A percentile compares a stretch with the other conserved stretches of the same genome.
Evolutionary conservation across 495 filamentous ascomycete genomes (phyloP).

Genomic region (Penicillium crystallinum): DNA sequence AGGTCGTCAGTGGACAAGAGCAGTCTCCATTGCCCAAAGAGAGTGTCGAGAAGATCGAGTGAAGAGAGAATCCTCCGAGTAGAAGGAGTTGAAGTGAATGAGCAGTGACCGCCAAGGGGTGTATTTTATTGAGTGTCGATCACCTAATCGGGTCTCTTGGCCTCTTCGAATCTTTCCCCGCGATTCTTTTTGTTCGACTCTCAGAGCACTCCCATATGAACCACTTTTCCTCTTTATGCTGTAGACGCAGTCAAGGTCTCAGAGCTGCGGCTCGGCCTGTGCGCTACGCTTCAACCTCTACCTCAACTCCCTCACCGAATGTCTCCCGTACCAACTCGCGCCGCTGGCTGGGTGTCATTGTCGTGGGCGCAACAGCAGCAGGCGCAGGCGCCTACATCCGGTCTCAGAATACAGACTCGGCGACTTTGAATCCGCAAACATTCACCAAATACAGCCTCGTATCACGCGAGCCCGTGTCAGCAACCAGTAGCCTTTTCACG

Average conservation of each 20-base stretch:
- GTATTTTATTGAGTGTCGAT: conserved; percentile 15
- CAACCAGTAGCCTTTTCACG: conserved; percentile 70
- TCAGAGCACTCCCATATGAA: conserved; percentile 31
- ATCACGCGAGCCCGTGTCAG: conserved; percentile 62
- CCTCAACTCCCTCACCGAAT: conserved; percentile 9
- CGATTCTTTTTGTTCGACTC: conserved; percentile 7
- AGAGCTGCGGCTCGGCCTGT: conserved; percentile 8
- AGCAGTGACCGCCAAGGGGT: conserved; percentile 13
- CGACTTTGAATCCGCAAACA: conserved; percentile 45
- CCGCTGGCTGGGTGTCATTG: conserved; percentile 33
- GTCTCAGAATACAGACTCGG: conserved; percentile 21
- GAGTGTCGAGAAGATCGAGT: conserved; percentile 1
- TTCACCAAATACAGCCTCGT: conserved; percentile 67
- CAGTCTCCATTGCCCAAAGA: conserved; percentile 19
- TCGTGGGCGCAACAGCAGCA: conserved; percentile 32
- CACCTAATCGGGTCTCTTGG: conserved; percentile 27
- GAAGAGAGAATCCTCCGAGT: not conserved
- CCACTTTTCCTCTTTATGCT: conserved; percentile 10
- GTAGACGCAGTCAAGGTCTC: conserved; percentile 10
- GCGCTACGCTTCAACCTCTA: conserved; percentile 2
- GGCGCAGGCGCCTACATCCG: conserved; percentile 36
- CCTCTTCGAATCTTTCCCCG: conserved; percentile 13
- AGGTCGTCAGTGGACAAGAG: conserved; percentile 10
- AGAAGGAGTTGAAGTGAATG: not conserved
- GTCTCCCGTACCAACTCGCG: not conserved